A percentile compares a stretch with the other conserved stretches of the same genome.
Conservation (phyloP, 257 asterid genomes). For the Ilex aquifolium region DNA sequence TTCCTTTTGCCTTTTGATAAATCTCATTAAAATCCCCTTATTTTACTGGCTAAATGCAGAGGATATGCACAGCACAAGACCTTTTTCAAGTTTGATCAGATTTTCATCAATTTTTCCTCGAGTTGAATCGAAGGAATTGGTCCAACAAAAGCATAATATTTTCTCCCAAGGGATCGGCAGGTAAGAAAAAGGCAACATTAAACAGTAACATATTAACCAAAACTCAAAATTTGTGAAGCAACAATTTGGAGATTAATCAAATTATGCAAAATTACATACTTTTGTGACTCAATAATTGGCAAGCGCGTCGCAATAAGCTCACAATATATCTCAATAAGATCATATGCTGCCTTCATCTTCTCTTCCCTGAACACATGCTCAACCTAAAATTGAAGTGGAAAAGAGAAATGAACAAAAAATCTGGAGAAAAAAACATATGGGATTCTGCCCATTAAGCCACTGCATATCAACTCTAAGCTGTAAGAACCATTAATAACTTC, state of each 20-base stretch:
- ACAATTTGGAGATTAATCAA: constrained; percentile 9
- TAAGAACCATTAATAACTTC: neutral
- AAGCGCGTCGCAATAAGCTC: constrained; percentile 82
- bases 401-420: constrained; percentile 6
- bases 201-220: constrained; percentile 2
- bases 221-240: constrained; percentile 1
- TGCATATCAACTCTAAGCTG: no score
- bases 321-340: constrained; percentile 78
- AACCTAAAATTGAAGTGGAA: constrained; percentile 47
- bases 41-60: no score
- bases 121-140: no score
- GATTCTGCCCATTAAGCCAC: neutral
- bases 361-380: constrained; percentile 96
- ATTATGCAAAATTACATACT: constrained; percentile 43
- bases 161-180: no score
- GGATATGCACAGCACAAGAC: no score
- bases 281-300: constrained; percentile 85
- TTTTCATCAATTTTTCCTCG: no score
- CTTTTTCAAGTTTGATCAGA: no score
- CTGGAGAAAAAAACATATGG: no score
- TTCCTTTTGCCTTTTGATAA: no score
- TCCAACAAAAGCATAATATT: no score
- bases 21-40: no score
- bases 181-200: no score
- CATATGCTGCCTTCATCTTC: constrained; percentile 93